These are phyloP conservation scores for Botryotinia calthae DNA, from an alignment of 2,329 filamentous ascomycete species.

Conservation along the genomic window DNA sequence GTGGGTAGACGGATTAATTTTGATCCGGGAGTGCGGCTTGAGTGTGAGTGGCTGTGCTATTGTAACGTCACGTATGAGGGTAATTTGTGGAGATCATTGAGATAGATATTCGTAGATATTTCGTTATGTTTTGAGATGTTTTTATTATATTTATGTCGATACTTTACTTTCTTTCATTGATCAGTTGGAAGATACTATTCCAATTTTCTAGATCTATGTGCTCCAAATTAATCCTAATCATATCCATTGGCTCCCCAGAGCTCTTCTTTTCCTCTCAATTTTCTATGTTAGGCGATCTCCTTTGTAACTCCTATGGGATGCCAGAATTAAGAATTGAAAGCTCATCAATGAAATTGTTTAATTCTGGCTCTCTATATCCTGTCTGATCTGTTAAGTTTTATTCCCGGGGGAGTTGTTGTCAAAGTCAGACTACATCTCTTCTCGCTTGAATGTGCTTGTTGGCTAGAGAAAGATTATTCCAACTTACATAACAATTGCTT, in stretches of 20 bases:
- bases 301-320: no score
- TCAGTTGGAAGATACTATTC: background rate
- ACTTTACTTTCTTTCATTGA: background rate
- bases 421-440: background rate
- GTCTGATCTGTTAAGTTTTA: background rate
- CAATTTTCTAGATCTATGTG: background rate
- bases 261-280: background rate
- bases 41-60: background rate
- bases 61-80: background rate
- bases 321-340: background rate
- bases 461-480: no score
- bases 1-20: background rate
- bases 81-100: background rate
- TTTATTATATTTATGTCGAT: background rate
- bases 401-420: background rate
- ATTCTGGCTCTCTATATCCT: background rate
- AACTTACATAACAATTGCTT: background rate
- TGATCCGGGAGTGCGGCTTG: background rate
- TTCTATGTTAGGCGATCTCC: background rate
- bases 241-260: background rate
- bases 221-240: background rate
- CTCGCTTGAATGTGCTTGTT: background rate
- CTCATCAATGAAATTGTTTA: background rate
- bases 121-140: background rate
- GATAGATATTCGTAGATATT: background rate